Percentiles rank a stretch among this genome's conserved stretches.
These are phyloP conservation scores for Backusella morwellensis DNA, from an alignment of 192 early-diverging fungal species.

Conservation along the genomic window DNA sequence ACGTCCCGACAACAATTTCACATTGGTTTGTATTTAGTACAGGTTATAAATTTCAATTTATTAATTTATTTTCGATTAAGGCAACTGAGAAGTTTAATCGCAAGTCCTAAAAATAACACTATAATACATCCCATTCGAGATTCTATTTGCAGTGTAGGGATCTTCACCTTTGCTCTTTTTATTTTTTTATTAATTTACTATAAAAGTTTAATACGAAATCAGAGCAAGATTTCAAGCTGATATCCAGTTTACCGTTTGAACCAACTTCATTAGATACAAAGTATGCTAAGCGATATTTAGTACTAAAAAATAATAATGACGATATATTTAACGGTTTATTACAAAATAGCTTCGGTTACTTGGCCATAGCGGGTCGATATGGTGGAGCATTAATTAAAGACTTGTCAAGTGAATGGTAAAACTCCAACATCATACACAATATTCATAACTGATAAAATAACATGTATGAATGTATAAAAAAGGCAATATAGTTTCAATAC, in stretches of 20 bases:
- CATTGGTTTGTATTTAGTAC: not conserved
- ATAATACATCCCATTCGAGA: not conserved
- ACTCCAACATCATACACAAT: not conserved
- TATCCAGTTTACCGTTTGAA: not conserved
- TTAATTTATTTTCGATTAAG: not conserved
- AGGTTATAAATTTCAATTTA: not conserved
- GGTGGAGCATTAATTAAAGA: not conserved
- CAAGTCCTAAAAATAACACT: not conserved
- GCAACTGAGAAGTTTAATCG: not conserved
- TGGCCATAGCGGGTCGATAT: not conserved
- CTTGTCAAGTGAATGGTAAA: not conserved
- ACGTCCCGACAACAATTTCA: not conserved
- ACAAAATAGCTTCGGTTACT: not conserved
- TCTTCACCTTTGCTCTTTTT: not conserved
- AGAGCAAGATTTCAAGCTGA: not conserved
- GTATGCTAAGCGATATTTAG: not conserved
- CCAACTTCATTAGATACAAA: not conserved
- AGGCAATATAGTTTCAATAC: not conserved
- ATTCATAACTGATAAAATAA: not conserved
- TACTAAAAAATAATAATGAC: not conserved
- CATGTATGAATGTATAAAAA: not conserved
- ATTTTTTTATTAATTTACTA: not conserved
- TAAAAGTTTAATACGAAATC: slow-evolving; percentile 1
- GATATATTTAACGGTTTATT: not conserved
- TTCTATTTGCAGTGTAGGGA: not conserved